A percentile compares a stretch with the other conserved stretches of the same genome.
Conservation (phyloP, 208 protist genomes). For the Leishmania braziliensis region DNA sequence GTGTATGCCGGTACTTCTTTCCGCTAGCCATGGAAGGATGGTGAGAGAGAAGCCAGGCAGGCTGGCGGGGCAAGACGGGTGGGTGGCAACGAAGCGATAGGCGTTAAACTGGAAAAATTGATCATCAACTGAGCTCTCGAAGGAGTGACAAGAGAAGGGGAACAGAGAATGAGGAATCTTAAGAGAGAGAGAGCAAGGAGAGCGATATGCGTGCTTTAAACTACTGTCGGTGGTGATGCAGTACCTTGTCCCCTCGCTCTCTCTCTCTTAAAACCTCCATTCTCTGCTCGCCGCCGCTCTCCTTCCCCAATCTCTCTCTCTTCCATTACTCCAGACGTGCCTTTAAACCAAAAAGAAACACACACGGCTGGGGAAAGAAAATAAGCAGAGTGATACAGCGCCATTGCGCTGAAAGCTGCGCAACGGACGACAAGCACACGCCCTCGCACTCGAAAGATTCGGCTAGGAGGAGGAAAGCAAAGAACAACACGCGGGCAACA, state of each 20-base stretch:
- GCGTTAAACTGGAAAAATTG: not conserved
- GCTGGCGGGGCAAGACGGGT: not conserved
- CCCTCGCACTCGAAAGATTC: not conserved
- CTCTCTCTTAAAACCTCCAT: not conserved
- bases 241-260: not conserved
- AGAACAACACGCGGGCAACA: not conserved
- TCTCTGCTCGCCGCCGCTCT: not conserved
- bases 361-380: not conserved
- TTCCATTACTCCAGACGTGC: not conserved
- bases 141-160: not conserved
- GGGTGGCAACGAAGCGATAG: not conserved
- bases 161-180: not conserved
- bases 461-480: not conserved
- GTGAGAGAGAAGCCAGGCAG: not conserved
- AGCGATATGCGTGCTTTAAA: not conserved
- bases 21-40: not conserved
- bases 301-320: not conserved
- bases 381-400: not conserved
- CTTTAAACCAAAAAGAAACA: not conserved
- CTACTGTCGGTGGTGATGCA: too few species aligned
- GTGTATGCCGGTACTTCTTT: not conserved
- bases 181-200: not conserved
- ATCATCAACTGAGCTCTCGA: not conserved
- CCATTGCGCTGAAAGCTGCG: not conserved
- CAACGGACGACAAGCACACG: not conserved